Evolutionary conservation across 345 rosid genomes (phyloP).

Genomic region (Linum trigynum): DNA sequence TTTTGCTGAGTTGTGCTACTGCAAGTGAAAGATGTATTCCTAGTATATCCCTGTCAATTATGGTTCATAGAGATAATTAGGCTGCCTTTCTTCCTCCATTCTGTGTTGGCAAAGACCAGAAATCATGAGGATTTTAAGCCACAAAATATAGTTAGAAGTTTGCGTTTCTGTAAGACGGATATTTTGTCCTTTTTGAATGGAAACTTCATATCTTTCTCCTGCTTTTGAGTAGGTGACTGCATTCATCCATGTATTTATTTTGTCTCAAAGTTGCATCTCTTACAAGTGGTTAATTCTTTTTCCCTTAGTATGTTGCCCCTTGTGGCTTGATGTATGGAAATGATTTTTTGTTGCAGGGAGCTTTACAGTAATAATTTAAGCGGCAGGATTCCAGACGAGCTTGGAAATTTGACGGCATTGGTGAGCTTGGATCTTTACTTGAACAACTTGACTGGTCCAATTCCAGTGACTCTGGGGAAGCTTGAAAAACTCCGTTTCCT

Average conservation of each 20-base stretch:
- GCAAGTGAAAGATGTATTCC: not conserved
- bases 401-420: conserved; percentile 67
- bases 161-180: not conserved
- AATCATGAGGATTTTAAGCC: no score
- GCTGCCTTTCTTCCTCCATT: not conserved
- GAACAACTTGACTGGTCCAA: conserved; percentile 47
- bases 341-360: conserved; percentile 48
- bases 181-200: not conserved
- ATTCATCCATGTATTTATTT: not conserved
- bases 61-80: no score
- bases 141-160: not conserved
- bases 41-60: no score
- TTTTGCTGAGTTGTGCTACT: not conserved
- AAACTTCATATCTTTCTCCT: not conserved
- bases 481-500: conserved; percentile 59
- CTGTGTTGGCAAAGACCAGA: not conserved
- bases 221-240: not conserved
- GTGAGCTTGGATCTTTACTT: conserved; percentile 95
- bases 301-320: not conserved
- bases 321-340: conserved; percentile 8
- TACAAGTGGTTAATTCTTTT: no score
- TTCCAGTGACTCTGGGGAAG: conserved; percentile 50
- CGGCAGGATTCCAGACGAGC: conserved; percentile 66
- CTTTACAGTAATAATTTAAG: conserved; percentile 63
- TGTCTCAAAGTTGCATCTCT: no score